A percentile compares a stretch with the other conserved stretches of the same genome.
Evolutionary conservation across 306 rosid species (phyloP).

Genomic region (Erythrophleum fordii): DNA sequence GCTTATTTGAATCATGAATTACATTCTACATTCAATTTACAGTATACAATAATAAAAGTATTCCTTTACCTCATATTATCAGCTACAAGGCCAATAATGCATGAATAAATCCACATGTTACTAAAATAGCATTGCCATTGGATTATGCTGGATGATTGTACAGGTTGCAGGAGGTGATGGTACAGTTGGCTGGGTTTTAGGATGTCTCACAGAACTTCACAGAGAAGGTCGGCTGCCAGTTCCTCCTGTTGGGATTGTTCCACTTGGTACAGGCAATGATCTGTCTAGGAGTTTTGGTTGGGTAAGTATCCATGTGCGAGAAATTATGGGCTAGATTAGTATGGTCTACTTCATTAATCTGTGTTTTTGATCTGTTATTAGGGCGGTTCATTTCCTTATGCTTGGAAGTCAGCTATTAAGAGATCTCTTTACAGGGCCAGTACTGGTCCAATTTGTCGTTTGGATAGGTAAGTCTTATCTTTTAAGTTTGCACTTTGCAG

Average conservation of each 20-base stretch:
- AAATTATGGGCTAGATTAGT: slow-evolving; percentile 12
- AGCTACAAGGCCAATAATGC: background rate
- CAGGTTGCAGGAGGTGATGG: slow-evolving; percentile 99
- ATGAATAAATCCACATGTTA: background rate
- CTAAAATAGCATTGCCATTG: background rate
- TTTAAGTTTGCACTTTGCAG: background rate
- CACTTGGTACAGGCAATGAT: slow-evolving; percentile 98
- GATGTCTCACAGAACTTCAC: slow-evolving; percentile 78
- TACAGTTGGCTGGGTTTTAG: slow-evolving; percentile 94
- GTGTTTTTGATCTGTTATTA: slow-evolving; percentile 41
- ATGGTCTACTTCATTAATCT: slow-evolving; percentile 31
- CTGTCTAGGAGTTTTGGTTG: slow-evolving; percentile 94
- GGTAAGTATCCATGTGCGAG: slow-evolving; percentile 58
- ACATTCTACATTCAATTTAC: slow-evolving; percentile 18
- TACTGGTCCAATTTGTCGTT: slow-evolving; percentile 62
- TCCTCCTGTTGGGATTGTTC: slow-evolving; percentile 89
- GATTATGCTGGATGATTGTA: slow-evolving; percentile 42
- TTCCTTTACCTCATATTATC: background rate
- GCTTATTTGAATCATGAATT: background rate
- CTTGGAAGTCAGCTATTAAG: slow-evolving; percentile 88
- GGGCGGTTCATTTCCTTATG: slow-evolving; percentile 98
- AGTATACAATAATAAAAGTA: background rate
- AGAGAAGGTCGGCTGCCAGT: slow-evolving; percentile 56
- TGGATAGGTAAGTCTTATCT: slow-evolving; percentile 72
- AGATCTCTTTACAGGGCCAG: slow-evolving; percentile 72